Conservation (phyloP, 2,329 filamentous ascomycete genomes). For the Pyricularia sp. region DNA sequence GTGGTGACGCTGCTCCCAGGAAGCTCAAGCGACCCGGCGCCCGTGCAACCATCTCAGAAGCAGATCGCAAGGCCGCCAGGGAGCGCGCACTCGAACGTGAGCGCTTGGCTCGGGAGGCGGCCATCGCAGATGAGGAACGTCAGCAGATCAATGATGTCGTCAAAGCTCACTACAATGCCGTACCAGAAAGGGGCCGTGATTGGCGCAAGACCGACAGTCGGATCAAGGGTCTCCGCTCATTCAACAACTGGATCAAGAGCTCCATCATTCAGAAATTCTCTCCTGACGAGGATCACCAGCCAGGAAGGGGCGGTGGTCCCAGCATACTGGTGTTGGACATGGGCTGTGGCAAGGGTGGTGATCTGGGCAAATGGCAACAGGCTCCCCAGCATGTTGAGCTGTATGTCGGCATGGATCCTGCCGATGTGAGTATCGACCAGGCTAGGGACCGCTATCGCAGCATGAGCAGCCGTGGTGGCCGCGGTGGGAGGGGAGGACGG, state of each 20-base stretch:
- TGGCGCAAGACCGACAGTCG: slow-evolving; percentile 91
- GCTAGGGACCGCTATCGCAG: slow-evolving; percentile 73
- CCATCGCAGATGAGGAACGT: slow-evolving; percentile 30
- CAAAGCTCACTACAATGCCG: slow-evolving; percentile 88
- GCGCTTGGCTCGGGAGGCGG: slow-evolving; percentile 29
- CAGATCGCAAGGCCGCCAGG: slow-evolving; percentile 59
- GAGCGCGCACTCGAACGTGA: slow-evolving; percentile 48
- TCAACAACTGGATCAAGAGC: slow-evolving; percentile 99
- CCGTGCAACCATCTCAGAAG: slow-evolving; percentile 55
- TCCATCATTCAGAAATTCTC: slow-evolving; percentile 96
- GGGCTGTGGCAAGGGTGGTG: slow-evolving; percentile 93
- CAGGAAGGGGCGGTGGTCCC: slow-evolving; percentile 41
- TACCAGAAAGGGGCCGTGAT: slow-evolving; percentile 85
- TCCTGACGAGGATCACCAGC: slow-evolving; percentile 63
- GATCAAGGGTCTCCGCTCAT: slow-evolving; percentile 87
- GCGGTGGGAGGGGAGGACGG: slow-evolving; percentile 38
- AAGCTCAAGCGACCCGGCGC: slow-evolving; percentile 60
- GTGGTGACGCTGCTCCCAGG: slow-evolving; percentile 33
- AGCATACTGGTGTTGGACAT: slow-evolving; percentile 78
- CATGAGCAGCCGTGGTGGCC: slow-evolving; percentile 54
- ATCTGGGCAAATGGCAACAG: slow-evolving; percentile 91
- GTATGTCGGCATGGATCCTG: slow-evolving; percentile 90
- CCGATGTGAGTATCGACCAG: slow-evolving; percentile 85
- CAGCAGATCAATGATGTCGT: slow-evolving; percentile 76
- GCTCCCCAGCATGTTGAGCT: slow-evolving; percentile 85